Conservation (phyloP, 2,329 filamentous ascomycete species). For the Cercospora citrullina region DNA sequence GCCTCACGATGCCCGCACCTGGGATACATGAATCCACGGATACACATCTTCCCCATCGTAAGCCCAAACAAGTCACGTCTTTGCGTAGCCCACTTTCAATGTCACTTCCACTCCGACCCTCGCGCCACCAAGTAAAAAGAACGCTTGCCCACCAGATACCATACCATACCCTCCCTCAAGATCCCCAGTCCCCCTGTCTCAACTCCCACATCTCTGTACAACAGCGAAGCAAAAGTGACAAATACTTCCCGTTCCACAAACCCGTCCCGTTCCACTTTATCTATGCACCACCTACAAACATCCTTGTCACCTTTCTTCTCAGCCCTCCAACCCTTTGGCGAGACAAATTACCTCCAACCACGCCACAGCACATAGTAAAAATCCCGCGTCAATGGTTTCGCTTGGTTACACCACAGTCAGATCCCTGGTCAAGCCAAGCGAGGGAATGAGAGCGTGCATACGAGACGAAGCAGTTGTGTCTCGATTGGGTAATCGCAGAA, state of each 20-base stretch:
- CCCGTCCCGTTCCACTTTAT: background rate
- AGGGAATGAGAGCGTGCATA: background rate
- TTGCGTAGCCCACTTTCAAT: background rate
- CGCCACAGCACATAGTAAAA: background rate
- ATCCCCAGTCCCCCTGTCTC: background rate
- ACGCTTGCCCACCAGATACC: too few species aligned
- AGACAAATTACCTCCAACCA: background rate
- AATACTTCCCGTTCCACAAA: background rate
- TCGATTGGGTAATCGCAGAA: background rate
- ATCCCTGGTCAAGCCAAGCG: background rate
- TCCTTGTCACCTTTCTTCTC: background rate
- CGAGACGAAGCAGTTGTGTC: background rate
- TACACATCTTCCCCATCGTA: background rate
- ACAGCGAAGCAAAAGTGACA: background rate
- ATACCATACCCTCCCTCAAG: background rate
- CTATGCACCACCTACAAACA: background rate
- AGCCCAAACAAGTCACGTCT: background rate
- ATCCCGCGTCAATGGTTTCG: background rate
- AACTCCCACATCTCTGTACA: background rate
- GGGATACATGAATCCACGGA: background rate
- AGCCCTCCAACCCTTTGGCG: background rate
- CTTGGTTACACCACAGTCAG: background rate
- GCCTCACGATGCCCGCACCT: background rate
- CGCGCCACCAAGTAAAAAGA: background rate
- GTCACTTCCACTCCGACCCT: background rate